Percentiles rank a stretch among this genome's conserved stretches.
These are phyloP conservation scores for Aspergillus persii DNA, from an alignment of 2,329 filamentous ascomycete species.

Conservation along the genomic window DNA sequence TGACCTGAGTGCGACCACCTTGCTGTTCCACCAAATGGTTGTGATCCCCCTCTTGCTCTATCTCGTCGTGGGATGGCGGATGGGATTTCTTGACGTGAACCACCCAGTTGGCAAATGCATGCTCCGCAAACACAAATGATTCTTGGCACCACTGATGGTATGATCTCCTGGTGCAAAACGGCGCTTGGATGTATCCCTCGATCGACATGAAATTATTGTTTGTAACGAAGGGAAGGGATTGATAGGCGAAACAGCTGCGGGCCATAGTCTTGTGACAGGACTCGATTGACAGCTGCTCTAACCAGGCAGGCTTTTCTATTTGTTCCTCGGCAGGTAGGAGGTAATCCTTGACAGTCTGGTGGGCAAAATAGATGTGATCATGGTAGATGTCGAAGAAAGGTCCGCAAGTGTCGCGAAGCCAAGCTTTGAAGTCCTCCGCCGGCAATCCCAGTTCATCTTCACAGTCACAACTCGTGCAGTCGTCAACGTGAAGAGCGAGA, in stretches of 20 bases:
- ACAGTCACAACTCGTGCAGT: not conserved
- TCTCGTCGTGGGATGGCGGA: not conserved
- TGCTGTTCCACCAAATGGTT: not conserved
- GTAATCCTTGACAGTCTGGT: not conserved
- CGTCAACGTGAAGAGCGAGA: not conserved
- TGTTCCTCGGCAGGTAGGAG: not conserved
- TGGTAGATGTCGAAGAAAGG: not conserved
- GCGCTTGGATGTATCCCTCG: not conserved
- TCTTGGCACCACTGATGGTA: not conserved
- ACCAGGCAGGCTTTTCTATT: not conserved
- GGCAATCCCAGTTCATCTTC: not conserved
- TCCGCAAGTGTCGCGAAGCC: not conserved
- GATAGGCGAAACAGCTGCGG: not conserved
- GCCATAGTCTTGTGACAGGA: slow-evolving; percentile 1
- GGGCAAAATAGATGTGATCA: not conserved
- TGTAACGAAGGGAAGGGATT: not conserved
- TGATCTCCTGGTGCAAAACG: not conserved
- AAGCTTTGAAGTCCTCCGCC: not conserved
- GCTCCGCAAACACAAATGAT: not conserved
- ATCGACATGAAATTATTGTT: not conserved
- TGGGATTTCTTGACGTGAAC: not conserved
- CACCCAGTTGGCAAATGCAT: slow-evolving; percentile 1
- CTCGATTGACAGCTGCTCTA: not conserved
- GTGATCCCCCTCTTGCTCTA: not conserved
- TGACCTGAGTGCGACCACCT: not conserved